Base-by-base conservation (phyloP, 805 yeast genomes). In the Lachancea lanzarotensis region DNA sequence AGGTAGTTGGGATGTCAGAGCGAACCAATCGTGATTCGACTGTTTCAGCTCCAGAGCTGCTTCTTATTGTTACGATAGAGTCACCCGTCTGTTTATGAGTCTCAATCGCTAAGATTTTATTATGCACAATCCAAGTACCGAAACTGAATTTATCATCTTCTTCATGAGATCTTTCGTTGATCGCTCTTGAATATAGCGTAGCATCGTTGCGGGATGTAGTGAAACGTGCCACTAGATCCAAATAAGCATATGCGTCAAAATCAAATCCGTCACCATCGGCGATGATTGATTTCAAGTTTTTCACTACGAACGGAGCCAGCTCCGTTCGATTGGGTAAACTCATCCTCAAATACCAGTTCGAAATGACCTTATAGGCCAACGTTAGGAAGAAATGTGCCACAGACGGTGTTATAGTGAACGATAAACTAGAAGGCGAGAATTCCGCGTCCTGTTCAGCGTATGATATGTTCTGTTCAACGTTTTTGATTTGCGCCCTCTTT, bases 301-400 rank as follows among this genome's bases (percentile, higher is more conserved):
- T 74, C 32, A 79, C 71, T 11, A 88, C 71, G 54, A 78, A 88
- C 2, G 86, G 73, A 1, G 84, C 76, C 31, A 86, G 54, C 31
- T 72, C 69, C 40, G 73, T 72, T 35, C 95, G 70, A 40, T 80
- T 81, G n/a, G 64, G 65, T 47, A 81, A 48, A 15, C 72, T 71
- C 58, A 87, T 73, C 45, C 81, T 76, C 53, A 86, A 63, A 51
- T 81, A 86, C 90, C 95, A 84, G 35, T 74, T 72, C 1, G 82
- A 68, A 20, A 88, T 76, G 2, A 85, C 84, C 39, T 72, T 73
- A 57, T 82, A 84, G 0, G 95, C 84, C 38, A 83, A 65, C 1
- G 79, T 68, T 20, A 76, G 66, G 25, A 82, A 67, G 57, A 84
- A 87, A 40, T 76, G 79, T 0, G 84, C 72, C 37, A 84, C 54